These are phyloP conservation scores for Xylaria multiplex DNA, from an alignment of 2,329 filamentous ascomycete species.

Conservation along the genomic window DNA sequence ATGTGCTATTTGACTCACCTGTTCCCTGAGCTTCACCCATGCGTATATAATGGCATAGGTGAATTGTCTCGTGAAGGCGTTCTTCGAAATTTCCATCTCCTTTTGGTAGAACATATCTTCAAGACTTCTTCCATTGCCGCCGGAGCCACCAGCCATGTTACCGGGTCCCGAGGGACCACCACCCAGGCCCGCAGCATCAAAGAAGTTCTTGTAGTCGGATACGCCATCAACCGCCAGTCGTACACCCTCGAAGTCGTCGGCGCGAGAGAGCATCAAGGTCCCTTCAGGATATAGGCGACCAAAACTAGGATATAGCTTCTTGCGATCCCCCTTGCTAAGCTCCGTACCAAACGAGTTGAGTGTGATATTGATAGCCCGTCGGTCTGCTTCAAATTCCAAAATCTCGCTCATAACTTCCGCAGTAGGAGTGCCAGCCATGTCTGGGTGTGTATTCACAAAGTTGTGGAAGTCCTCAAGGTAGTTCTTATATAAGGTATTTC, in stretches of 20 bases:
- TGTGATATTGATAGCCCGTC: conserved; percentile 98
- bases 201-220: conserved; percentile 93
- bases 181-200: conserved; percentile 86
- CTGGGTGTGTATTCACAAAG: conserved; percentile 90
- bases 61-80: conserved; percentile 95
- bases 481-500: conserved; percentile 99
- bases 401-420: conserved; percentile 96
- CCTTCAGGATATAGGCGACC: conserved; percentile 94
- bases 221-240: conserved; percentile 93
- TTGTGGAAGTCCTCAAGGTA: conserved; percentile 97
- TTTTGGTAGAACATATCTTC: conserved; percentile 99
- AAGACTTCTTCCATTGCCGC: conserved; percentile 84
- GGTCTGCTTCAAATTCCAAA: conserved; percentile 94
- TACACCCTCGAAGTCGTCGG: conserved; percentile 94
- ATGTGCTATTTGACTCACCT: conserved; percentile 69
- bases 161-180: conserved; percentile 77
- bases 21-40: conserved; percentile 97
- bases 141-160: conserved; percentile 85
- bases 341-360: conserved; percentile 99
- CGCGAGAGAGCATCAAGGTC: conserved; percentile 90
- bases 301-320: conserved; percentile 94
- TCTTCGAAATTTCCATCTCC: conserved; percentile 98
- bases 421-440: conserved; percentile 88
- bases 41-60: conserved; percentile 94
- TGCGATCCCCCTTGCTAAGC: conserved; percentile 89